Evolutionary conservation across 116 monocot genomes (phyloP), one percentile per base, ranked within the genome.

Genomic region (Phalaenopsis hybrid): DNA sequence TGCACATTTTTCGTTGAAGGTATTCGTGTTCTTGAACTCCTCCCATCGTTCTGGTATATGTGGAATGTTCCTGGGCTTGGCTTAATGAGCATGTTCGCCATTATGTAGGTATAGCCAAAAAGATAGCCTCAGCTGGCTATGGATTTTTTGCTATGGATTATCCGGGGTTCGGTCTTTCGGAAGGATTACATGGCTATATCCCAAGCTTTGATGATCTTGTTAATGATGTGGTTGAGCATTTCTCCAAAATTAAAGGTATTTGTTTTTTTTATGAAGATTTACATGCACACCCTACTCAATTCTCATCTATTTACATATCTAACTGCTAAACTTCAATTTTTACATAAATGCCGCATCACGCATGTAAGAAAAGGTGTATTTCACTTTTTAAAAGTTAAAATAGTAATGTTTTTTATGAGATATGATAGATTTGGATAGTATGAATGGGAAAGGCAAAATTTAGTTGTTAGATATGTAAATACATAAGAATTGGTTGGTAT

Each of bases 1-100:
- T 94, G 94, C 74, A 93, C 97, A 59, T 98, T 98, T 76, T 98
- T 94, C 84, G 87, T 98, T 86, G 97, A 98, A 93, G 95, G 97
- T 94, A 85, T 75, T 16, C 9, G 28, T 61, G 2, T 25, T 67
- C 50, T 16, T 80, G 10, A 49, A 15, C 37, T 37, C 57, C 17
- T 52, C 18, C 8, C 63, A 23, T 21, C 17, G 0, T 75, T 44
- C 25, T 37, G n/a, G 16, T 44, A 43, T 8, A 18, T 12, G 33
- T 77, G 48, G 57, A 82, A 77, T 20, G 46, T 33, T 34, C 78
- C 46, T n/a, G 6, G 25, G 12, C 49, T 46, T 33, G 12, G 37
- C 9, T 28, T 75, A 31, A 77, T 44, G 67, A 67, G 9, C n/a
- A 48, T 15, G 7, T 55, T 16, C 21, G 20, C 49, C 25, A 8